Evolutionary conservation across 1,284 basidiomycete genomes (phyloP), one percentile per base, ranked within the genome.

Genomic region (Papiliotrema fonsecae): DNA sequence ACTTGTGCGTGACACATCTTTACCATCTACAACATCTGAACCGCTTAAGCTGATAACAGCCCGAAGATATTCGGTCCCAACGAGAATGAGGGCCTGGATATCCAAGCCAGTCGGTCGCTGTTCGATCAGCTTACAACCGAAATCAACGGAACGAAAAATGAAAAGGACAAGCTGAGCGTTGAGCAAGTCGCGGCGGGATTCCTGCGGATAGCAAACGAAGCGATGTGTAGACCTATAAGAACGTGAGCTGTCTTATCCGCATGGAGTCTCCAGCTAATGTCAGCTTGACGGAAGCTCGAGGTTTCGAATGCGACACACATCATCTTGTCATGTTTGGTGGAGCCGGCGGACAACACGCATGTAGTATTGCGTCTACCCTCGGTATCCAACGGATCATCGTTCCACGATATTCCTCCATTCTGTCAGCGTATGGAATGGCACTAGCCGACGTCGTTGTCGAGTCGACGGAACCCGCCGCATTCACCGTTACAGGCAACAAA

Each of bases 71-170:
- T 79, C 49, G 78, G 78, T 2, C 70, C 74, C 9, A 74, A 76
- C 30, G 77, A 79, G 53, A 61, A 78, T 55, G 62, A 77, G 50
- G 73, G 72, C 1, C 65, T 79, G 11, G 77, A 79, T 47, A 55
- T 67, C 14, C 69, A 70, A 14, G 71, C 67, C 0, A 71, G 67
- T 26, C 55, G 54, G 10, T 42, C 43, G 2, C 65, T 67, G 2
- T 77, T 79, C 52, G 60, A 69, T 18, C 52, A 64, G 19, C 60
- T 79, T n/a, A 63, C 69, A 3, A 47, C 58, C 10, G 61, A 72
- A 39, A 77, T 79, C 65, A 77, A 77, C 50, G 40, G 24, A 11
- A 57, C 56, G 22, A 65, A 61, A 49, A 42, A 45, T n/a, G 57
- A 58, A 4, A 55, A 60, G 45, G 57, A 58, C 6, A 55, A 60